Evolutionary conservation across 2,329 filamentous ascomycete species (phyloP).

Genomic region (Xylaria polymorpha): DNA sequence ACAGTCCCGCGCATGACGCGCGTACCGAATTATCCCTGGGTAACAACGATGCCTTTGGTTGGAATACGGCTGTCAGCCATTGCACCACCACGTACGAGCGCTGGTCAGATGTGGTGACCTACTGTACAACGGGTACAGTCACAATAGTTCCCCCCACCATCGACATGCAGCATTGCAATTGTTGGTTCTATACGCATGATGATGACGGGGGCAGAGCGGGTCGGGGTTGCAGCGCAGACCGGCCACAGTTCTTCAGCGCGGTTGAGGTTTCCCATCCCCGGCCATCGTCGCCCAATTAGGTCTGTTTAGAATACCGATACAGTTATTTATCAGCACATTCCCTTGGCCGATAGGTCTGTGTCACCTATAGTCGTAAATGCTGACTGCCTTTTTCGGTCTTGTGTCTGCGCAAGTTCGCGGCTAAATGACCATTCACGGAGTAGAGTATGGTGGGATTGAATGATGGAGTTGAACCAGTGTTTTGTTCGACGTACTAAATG

Average conservation of each 20-base stretch:
- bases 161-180: constrained; percentile 17
- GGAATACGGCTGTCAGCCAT: neutral
- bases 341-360: neutral
- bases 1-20: constrained; percentile 14
- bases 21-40: neutral
- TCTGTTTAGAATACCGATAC: neutral
- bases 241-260: neutral
- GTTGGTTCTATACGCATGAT: constrained; percentile 21
- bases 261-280: neutral
- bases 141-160: constrained; percentile 1
- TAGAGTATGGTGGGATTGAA: neutral
- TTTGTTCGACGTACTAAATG: neutral
- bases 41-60: neutral
- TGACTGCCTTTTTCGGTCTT: constrained; percentile 14
- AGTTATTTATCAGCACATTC: neutral
- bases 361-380: constrained; percentile 2
- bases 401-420: constrained; percentile 1
- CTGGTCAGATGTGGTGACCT: neutral
- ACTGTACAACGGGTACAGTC: neutral
- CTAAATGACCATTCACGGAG: constrained; percentile 1
- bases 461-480: neutral
- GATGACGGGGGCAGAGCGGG: neutral
- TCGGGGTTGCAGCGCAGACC: neutral
- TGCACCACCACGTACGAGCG: no score
- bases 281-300: neutral